A percentile compares a stretch with the other conserved stretches of the same genome.
Evolutionary conservation across 2,329 filamentous ascomycete genomes (phyloP).

Genomic region (Pestalotiopsis sp.): DNA sequence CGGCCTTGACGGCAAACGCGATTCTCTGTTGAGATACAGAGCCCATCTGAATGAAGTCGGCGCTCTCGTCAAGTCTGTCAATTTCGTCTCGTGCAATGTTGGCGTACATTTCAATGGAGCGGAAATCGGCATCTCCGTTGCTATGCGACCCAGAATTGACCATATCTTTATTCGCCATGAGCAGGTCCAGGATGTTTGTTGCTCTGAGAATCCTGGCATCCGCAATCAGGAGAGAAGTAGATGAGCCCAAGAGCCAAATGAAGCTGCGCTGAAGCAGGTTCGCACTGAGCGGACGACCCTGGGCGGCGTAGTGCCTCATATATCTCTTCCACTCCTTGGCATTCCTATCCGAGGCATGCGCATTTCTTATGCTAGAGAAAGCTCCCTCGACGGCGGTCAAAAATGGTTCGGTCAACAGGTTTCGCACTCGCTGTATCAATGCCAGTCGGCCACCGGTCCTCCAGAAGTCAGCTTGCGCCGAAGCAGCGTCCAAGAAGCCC

Average conservation of each 20-base stretch:
- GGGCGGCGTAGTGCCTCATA: constrained; percentile 78
- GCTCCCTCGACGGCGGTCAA: constrained; percentile 86
- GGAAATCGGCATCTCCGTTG: constrained; percentile 54
- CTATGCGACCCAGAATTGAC: constrained; percentile 43
- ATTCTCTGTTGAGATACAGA: constrained; percentile 86
- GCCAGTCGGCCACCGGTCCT: constrained; percentile 71
- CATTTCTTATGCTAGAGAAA: constrained; percentile 86
- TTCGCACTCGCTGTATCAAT: constrained; percentile 71
- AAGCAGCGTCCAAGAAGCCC: constrained; percentile 84
- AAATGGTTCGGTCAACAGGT: constrained; percentile 81
- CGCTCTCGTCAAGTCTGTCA: constrained; percentile 82
- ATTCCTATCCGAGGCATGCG: constrained; percentile 64
- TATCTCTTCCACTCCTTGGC: constrained; percentile 88
- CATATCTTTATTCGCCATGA: constrained; percentile 62
- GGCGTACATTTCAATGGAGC: constrained; percentile 65
- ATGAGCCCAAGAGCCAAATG: constrained; percentile 80
- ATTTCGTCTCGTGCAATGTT: constrained; percentile 81
- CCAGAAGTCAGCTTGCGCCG: constrained; percentile 82
- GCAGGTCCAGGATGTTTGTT: constrained; percentile 72
- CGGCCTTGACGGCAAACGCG: constrained; percentile 83
- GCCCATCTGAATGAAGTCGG: constrained; percentile 86
- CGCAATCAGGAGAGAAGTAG: constrained; percentile 72
- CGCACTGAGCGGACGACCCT: constrained; percentile 81
- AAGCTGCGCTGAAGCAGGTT: constrained; percentile 91
- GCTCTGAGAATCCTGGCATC: constrained; percentile 62